Conservation (phyloP, 495 filamentous ascomycete genomes). For the Penicillium samsonianum region DNA sequence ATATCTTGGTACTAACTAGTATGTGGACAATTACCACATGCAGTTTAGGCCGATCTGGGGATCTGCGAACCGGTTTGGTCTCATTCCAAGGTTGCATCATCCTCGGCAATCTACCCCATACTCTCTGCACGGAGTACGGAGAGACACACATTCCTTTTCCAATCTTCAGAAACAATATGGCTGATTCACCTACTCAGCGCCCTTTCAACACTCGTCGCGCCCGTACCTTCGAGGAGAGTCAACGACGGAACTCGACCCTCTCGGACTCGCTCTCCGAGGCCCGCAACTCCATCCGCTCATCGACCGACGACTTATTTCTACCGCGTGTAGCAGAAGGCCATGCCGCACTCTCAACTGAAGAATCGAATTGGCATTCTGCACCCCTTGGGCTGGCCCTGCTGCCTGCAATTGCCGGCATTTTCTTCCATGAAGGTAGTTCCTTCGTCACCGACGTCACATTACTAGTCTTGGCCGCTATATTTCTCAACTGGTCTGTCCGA, state of each 20-base stretch:
- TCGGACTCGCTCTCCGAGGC: slow-evolving; percentile 72
- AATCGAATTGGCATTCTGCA: slow-evolving; percentile 70
- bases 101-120: neutral
- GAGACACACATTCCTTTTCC: neutral
- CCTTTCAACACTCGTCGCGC: neutral
- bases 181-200: slow-evolving; percentile 19
- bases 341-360: slow-evolving; percentile 42
- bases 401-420: slow-evolving; percentile 78
- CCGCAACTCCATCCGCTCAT: slow-evolving; percentile 63
- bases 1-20: too few relatives aligned
- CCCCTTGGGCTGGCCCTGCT: slow-evolving; percentile 81
- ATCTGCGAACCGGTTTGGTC: too few relatives aligned
- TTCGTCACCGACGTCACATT: slow-evolving; percentile 84
- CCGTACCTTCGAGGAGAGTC: slow-evolving; percentile 40
- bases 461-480: slow-evolving; percentile 74
- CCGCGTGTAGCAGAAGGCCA: slow-evolving; percentile 47
- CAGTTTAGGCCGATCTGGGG: too few relatives aligned
- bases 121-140: neutral
- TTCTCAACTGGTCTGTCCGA: slow-evolving; percentile 91
- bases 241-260: slow-evolving; percentile 72
- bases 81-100: neutral
- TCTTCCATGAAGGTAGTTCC: slow-evolving; percentile 80
- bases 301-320: slow-evolving; percentile 72
- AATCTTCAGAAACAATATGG: slow-evolving; percentile 16
- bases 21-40: too few relatives aligned